Conservation (phyloP, 176 grass and related monocot species). For the Triticum dicoccoides region DNA sequence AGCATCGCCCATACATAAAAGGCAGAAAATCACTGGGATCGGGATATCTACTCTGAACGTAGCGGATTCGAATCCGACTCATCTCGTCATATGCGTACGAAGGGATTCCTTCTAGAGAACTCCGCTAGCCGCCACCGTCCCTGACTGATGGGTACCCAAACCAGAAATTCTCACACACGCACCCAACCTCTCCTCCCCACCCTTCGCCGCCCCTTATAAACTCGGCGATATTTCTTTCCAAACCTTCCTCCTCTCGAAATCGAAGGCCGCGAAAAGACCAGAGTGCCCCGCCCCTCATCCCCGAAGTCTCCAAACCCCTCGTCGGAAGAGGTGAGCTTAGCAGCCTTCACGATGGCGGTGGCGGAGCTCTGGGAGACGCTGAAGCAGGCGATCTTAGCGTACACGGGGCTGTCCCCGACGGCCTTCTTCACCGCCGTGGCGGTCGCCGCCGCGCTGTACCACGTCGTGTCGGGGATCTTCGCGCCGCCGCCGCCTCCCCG, state of each 20-base stretch:
- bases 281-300: slow-evolving; percentile 20
- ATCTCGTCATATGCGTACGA: neutral
- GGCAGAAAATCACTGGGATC: too few species aligned
- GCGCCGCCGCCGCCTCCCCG: slow-evolving; percentile 31
- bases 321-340: neutral
- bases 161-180: neutral
- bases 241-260: neutral
- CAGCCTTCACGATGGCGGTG: slow-evolving; percentile 28
- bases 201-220: slow-evolving; percentile 17
- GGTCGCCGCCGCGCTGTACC: slow-evolving; percentile 69
- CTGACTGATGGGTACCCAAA: neutral
- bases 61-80: neutral
- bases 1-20: too few species aligned
- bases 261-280: slow-evolving; percentile 7
- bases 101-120: neutral
- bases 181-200: neutral
- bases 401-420: slow-evolving; percentile 80
- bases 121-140: neutral
- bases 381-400: slow-evolving; percentile 66
- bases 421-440: slow-evolving; percentile 85
- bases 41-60: neutral
- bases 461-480: slow-evolving; percentile 68
- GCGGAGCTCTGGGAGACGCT: slow-evolving; percentile 76
- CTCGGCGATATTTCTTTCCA: slow-evolving; percentile 28
- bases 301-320: neutral